Base-by-base conservation (phyloP, 495 filamentous ascomycete genomes). In the Penicillium mononematosum region DNA sequence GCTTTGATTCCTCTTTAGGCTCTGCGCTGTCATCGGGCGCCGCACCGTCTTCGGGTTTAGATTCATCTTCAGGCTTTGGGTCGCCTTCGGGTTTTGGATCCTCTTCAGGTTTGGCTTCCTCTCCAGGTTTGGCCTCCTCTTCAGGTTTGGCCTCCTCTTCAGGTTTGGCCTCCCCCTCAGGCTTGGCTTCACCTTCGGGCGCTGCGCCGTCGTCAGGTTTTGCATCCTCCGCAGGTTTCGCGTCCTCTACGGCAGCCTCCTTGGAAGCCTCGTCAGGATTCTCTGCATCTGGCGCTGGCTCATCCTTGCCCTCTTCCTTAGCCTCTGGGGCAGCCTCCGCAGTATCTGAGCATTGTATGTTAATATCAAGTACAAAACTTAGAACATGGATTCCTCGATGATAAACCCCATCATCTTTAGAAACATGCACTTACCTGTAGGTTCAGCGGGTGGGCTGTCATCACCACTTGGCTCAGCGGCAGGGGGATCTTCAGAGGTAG, bases 401-500 rank as follows among this genome's bases (percentile, higher is more conserved):
- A 51, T 46, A 20, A 20, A 36, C 47, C 4, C 36, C 10, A 24
- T 45, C 24, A 24, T 34, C 24, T 45, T 24, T 49, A 29, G 43
- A 43, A 19, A 34, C 1, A 48, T 25, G 9, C 43, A 69, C 69
- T 56, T 66, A 75, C 69, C 70, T 62, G 59, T 58, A 62, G 63
- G 9, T 25, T 43, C 49, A 45, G 56, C 16, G 29, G 55, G 32
- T 17, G 54, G 29, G 19, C 29, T 43, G 4, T 53, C 31, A 49
- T 59, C 56, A 8, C 42, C 32, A 55, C 24, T 60, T 34, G 60
- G 59, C 50, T 61, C 66, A 36, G 61, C 70, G 55, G 60, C 61
- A 36, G 66, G 53, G 12, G 60, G 44, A 34, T 63, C 60, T 43
- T 69, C 65, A 43, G 67, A 43, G 42, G 64, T 48, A 34, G 63